Evolutionary conservation across 2,329 filamentous ascomycete species (phyloP).

Genomic region (Tolypocladium ovalisporum): DNA sequence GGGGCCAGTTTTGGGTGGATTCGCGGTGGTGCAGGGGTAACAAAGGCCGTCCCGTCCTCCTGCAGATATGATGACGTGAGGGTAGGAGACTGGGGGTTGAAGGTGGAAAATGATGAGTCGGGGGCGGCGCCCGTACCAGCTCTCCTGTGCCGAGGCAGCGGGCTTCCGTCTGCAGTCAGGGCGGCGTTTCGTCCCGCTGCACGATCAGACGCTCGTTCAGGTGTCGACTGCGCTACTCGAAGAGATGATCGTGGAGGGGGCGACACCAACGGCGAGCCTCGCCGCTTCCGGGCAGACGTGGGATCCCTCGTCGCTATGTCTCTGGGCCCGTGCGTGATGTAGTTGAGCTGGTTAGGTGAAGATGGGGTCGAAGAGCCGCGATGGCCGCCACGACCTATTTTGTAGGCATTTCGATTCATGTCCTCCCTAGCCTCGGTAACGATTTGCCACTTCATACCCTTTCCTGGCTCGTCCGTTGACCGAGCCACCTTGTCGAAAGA

Average conservation of each 20-base stretch:
- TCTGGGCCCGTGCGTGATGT: slow-evolving; percentile 47
- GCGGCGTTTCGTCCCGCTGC: slow-evolving; percentile 21
- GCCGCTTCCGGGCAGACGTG: slow-evolving; percentile 44
- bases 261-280: slow-evolving; percentile 43
- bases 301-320: slow-evolving; percentile 43
- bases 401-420: slow-evolving; percentile 64
- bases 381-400: slow-evolving; percentile 51
- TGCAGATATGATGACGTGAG: slow-evolving; percentile 52
- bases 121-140: slow-evolving; percentile 14
- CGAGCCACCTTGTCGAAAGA: slow-evolving; percentile 88
- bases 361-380: slow-evolving; percentile 60
- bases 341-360: slow-evolving; percentile 51
- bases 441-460: slow-evolving; percentile 99
- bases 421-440: slow-evolving; percentile 75
- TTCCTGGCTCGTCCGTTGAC: slow-evolving; percentile 88
- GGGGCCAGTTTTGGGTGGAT: slow-evolving; percentile 67
- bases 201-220: slow-evolving; percentile 39
- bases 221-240: slow-evolving; percentile 43
- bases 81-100: slow-evolving; percentile 46
- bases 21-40: slow-evolving; percentile 63
- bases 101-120: slow-evolving; percentile 35
- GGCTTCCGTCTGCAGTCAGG: slow-evolving; percentile 47
- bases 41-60: slow-evolving; percentile 49
- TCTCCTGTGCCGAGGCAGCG: slow-evolving; percentile 47
- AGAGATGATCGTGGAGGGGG: slow-evolving; percentile 41